These are phyloP conservation scores for Epichloe baconii DNA, from an alignment of 2,329 filamentous ascomycete species.

Conservation along the genomic window DNA sequence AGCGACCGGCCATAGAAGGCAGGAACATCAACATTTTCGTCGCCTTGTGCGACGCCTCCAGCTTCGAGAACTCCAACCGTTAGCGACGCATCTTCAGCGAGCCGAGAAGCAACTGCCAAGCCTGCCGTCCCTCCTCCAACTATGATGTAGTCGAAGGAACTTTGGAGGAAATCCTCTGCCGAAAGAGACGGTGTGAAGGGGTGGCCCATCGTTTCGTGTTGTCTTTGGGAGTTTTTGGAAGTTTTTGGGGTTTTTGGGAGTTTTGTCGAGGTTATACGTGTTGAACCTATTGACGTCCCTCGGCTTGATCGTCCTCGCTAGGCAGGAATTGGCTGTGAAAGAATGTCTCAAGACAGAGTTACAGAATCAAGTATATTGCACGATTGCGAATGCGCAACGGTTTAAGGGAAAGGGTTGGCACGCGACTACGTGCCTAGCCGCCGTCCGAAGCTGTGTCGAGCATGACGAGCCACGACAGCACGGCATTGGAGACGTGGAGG, in stretches of 20 bases:
- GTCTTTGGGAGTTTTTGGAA: not conserved
- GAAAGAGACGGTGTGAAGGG: not conserved
- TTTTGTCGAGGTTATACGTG: not conserved
- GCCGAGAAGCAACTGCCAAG: conserved; percentile 33
- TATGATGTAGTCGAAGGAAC: conserved; percentile 25
- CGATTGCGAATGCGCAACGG: not conserved
- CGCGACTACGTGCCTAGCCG: too few species aligned
- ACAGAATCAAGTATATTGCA: not conserved
- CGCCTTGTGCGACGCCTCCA: conserved; percentile 14
- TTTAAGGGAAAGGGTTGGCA: not conserved
- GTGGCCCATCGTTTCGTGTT: not conserved
- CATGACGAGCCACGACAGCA: too few species aligned
- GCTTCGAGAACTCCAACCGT: conserved; percentile 21
- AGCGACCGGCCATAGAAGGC: conserved; percentile 23
- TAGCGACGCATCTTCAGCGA: conserved; percentile 25
- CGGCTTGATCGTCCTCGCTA: too few species aligned
- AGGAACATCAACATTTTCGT: conserved; percentile 25
- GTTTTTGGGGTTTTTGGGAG: too few species aligned
- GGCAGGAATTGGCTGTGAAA: not conserved
- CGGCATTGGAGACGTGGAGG: not conserved
- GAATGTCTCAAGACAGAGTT: not conserved
- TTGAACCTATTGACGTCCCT: too few species aligned
- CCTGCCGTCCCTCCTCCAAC: conserved; percentile 43
- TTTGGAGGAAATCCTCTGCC: conserved; percentile 12
- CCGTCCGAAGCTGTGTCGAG: too few species aligned